Evolutionary conservation across 2,329 filamentous ascomycete species (phyloP), one percentile per base, ranked within the genome.

Genomic region (Botryotinia narcissicola): DNA sequence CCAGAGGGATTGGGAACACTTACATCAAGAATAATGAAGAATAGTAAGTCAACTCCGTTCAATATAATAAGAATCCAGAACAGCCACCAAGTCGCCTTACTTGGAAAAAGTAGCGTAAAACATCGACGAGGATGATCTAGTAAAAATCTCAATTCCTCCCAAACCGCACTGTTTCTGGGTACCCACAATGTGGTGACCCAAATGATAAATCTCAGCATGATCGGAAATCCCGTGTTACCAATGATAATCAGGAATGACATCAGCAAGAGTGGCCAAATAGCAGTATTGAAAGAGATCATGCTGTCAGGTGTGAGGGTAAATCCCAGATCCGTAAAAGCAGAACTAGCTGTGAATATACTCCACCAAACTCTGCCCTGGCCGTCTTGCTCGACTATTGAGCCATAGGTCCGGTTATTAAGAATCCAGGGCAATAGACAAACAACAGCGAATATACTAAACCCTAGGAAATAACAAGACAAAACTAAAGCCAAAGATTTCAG

Each of bases 71-170:
- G 85, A 44, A 98, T 92, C 82, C 90, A 92, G 80, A 98, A 97
- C 0, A 99, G 86, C 94, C 94, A 97, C 96, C 96, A 98, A 1
- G 93, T 98, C 2, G 95, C 94, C 71, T 90, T 90, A 0, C 92
- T 91, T 0, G 96, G 96, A 78, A 99, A 99, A 0, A 99, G 85
- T 22, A 99, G 85, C 0, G 96, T 99, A 80, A 99, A 99, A 83
- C 96, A 99, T 72, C 96, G 92, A 80, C 96, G 92, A 0, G 96
- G 96, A 78, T 99, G 96, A 79, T 98, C 95, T 1, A 99, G 88
- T 32, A 99, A 84, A 79, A 99, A 99, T 54, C 89, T 89, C 18
- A 98, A 84, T 81, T 98, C 95, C 81, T 99, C 95, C 90, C 93
- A 97, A 1, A 97, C 81, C 1, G 91, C 91, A 40, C 90, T 93